Conservation (phyloP, 306 rosid species). For the Delonix regia region DNA sequence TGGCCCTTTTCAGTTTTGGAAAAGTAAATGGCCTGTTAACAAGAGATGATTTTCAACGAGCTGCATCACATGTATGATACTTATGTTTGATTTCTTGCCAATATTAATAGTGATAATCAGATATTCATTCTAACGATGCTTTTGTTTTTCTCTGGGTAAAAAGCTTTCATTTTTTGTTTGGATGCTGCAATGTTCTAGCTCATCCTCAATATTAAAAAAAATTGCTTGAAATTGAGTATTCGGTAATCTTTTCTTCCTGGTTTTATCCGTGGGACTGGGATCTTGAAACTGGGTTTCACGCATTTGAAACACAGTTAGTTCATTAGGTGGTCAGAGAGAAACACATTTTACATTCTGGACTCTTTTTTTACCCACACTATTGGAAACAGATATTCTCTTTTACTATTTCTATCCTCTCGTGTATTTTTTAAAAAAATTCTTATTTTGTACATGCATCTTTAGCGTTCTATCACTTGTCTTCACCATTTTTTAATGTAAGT, state of each 20-base stretch:
- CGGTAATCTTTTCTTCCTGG: neutral
- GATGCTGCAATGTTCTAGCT: neutral
- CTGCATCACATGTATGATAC: conserved; percentile 72
- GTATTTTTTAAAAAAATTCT: neutral
- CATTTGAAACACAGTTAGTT: neutral
- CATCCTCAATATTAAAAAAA: neutral
- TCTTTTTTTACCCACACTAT: neutral
- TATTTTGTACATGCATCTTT: neutral
- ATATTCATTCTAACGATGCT: neutral
- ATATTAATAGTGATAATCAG: neutral
- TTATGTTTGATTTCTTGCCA: conserved; percentile 26
- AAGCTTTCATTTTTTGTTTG: neutral
- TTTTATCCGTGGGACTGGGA: conserved; percentile 2
- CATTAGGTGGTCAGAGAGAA: neutral
- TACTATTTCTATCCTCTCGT: neutral
- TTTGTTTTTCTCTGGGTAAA: neutral
- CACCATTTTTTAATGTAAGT: neutral
- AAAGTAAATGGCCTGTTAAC: conserved; percentile 74
- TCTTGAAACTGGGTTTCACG: conserved; percentile 3
- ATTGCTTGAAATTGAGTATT: neutral
- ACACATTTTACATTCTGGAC: neutral
- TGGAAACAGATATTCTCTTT: neutral
- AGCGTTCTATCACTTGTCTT: neutral
- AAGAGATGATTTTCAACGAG: conserved; percentile 75
- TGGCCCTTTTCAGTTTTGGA: conserved; percentile 87